Percentiles rank a stretch among this genome's conserved stretches.
phyloP scores from a whole-genome alignment of 2,329 filamentous ascomycete genomes.

The Alternaria burnsii region DNA sequence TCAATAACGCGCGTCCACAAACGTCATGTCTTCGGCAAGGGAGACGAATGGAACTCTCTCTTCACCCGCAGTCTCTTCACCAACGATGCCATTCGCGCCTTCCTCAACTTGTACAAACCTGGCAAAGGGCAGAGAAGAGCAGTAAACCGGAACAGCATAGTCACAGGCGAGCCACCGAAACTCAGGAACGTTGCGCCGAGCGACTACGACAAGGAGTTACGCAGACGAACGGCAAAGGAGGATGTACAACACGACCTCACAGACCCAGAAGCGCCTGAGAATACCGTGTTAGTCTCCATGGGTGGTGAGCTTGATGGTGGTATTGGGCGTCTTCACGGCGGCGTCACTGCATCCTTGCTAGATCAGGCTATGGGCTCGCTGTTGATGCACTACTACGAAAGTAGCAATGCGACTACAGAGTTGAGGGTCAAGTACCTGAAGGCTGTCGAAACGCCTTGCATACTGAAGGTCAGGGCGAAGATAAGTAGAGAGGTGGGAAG shows the following conservation, averaged over 20 bases:
- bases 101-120: constrained; percentile 31
- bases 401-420: constrained; percentile 30
- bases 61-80: constrained; percentile 37
- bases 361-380: constrained; percentile 40
- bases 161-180: not conserved
- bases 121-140: constrained; percentile 17
- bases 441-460: constrained; percentile 30
- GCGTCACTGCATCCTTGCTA: constrained; percentile 33
- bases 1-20: constrained; percentile 28
- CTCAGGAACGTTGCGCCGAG: not conserved
- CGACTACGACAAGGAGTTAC: not conserved
- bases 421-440: constrained; percentile 37
- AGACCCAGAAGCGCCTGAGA: constrained; percentile 29
- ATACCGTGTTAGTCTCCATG: constrained; percentile 30
- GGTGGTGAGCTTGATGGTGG: constrained; percentile 34
- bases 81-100: constrained; percentile 35
- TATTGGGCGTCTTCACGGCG: constrained; percentile 34
- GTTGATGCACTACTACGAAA: constrained; percentile 24
- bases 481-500: constrained; percentile 33
- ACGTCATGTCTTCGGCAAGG: constrained; percentile 14
- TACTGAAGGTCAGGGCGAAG: constrained; percentile 31
- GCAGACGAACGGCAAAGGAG: constrained; percentile 16
- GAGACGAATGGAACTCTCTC: constrained; percentile 19
- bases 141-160: constrained; percentile 11
- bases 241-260: constrained; percentile 21